phyloP scores from a whole-genome alignment of 257 asterid species.

The Solanum pennellii region DNA sequence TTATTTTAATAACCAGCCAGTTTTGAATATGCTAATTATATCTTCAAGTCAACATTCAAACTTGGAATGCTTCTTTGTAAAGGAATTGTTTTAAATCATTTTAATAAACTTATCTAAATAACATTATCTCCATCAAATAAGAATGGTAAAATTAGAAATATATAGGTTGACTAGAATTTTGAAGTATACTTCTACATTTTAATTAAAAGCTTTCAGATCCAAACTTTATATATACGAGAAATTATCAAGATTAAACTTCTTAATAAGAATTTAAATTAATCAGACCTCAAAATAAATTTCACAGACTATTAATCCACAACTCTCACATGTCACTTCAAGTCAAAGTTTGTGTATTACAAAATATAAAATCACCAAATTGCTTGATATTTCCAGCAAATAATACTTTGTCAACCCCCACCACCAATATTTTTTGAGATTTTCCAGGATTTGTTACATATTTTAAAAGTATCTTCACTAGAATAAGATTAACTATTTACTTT shows the following conservation, averaged over 20 bases:
- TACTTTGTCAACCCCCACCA: background rate
- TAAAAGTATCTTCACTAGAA: background rate
- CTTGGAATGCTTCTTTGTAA: background rate
- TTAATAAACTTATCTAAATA: background rate
- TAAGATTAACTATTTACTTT: background rate
- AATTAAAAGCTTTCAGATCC: background rate
- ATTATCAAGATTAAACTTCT: background rate
- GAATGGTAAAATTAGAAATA: background rate
- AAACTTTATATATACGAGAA: background rate
- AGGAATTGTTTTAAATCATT: background rate
- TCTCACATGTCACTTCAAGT: background rate
- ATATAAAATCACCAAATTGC: background rate
- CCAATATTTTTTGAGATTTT: background rate
- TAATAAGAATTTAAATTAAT: background rate
- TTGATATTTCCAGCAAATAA: background rate
- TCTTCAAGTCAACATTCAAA: background rate
- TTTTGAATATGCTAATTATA: background rate
- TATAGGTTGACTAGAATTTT: background rate
- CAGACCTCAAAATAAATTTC: background rate
- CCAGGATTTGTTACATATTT: background rate
- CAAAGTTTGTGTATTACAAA: background rate
- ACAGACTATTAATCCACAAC: background rate
- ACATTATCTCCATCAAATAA: background rate
- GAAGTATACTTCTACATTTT: background rate
- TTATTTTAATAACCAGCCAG: too few relatives aligned